Evolutionary conservation across 2,329 filamentous ascomycete species (phyloP).

Genomic region (Phaeosphaeriaceae sp.): DNA sequence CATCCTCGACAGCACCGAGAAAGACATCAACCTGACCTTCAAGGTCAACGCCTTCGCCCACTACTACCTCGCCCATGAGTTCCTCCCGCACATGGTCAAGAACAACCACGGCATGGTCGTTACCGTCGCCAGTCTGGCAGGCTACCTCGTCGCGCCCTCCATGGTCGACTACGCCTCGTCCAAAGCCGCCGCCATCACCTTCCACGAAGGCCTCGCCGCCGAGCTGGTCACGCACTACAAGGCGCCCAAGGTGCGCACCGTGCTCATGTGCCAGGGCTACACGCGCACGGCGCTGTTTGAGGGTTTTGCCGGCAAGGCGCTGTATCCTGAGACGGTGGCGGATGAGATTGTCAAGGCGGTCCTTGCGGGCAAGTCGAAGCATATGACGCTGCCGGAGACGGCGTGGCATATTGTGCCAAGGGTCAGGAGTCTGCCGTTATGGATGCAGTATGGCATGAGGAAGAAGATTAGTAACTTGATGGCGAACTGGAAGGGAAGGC

Average conservation of each 20-base stretch:
- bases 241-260: conserved; percentile 69
- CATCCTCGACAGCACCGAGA: conserved; percentile 65
- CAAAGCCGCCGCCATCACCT: conserved; percentile 70
- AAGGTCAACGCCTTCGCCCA: conserved; percentile 74
- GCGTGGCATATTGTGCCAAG: conserved; percentile 41
- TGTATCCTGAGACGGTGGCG: conserved; percentile 69
- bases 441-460: conserved; percentile 65
- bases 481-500: conserved; percentile 45
- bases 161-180: conserved; percentile 72
- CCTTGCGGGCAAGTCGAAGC: conserved; percentile 62
- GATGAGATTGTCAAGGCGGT: conserved; percentile 69
- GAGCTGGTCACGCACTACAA: conserved; percentile 62
- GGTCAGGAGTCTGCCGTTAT: conserved; percentile 64
- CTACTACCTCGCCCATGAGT: conserved; percentile 71
- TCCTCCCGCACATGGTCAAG: conserved; percentile 69
- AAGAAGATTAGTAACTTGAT: conserved; percentile 47
- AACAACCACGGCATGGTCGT: conserved; percentile 76
- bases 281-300: conserved; percentile 67
- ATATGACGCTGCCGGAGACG: conserved; percentile 62
- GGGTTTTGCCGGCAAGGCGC: conserved; percentile 60
- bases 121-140: conserved; percentile 70
- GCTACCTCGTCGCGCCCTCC: conserved; percentile 65
- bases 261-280: conserved; percentile 70
- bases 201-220: conserved; percentile 67
- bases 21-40: conserved; percentile 70